Evolutionary conservation across 495 filamentous ascomycete genomes (phyloP), one percentile per base, ranked within the genome.

Genomic region (Poronia punctata): DNA sequence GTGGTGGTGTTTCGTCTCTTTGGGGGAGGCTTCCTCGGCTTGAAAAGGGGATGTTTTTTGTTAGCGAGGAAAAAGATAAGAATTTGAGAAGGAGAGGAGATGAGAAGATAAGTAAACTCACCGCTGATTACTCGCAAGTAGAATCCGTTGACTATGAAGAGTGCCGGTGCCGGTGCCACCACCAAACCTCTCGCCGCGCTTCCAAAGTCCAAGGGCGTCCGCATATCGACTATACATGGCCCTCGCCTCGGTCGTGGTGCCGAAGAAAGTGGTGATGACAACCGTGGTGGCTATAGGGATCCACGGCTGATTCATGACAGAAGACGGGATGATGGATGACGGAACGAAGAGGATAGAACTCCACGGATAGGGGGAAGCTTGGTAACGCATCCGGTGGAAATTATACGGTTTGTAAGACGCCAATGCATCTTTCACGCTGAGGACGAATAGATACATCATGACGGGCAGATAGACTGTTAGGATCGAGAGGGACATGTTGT

Each of bases 261-360:
- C 92, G 53, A 94, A 95, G 67, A 88, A 83, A 25, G 78, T 40
- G 48, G 93, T 86, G 10, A 86, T 67, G 32, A 79, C 46, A 31
- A 81, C 67, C 0, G 75, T 75, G 1, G 75, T 64, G 1, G 65
- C 64, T 36, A 86, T 70, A 7, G 79, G 62, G 24, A 83, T 73
- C 79, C 82, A 96, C 31, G 76, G 72, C 52, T 85, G 76, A 46
- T 77, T 75, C 43, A 75, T 59, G 11, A 80, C 64, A 0, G 39
- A 9, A 9, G 59, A 57, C 12, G 47, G 32, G 19, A 63, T 30
- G 19, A 76, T 66, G 40, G 67, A 50, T 7, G 76, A 75, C 0
- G 79, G 79, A 2, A 83, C 60, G 56, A 77, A 83, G 12, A 71
- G 40, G 62, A 94, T 76, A 10, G 57, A 57, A 41, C 67, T 43